Evolutionary conservation across 352 stramenopile genomes (phyloP).

Genomic region (Phytophthora rubi): DNA sequence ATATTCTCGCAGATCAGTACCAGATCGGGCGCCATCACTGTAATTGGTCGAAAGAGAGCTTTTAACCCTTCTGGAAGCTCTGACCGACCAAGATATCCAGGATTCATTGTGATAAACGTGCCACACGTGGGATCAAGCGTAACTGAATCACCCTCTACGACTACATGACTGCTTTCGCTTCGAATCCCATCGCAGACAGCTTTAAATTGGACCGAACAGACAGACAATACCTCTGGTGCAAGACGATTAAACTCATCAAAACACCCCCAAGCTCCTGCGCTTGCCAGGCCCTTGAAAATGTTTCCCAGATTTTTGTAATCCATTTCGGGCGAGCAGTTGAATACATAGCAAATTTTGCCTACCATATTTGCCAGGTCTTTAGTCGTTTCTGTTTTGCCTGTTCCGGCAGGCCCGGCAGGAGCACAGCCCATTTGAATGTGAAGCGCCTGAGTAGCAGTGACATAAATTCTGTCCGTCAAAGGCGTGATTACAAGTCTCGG

Average conservation of each 20-base stretch:
- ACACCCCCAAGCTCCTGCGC: conserved; percentile 93
- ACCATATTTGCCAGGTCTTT: conserved; percentile 95
- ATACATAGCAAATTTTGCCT: conserved; percentile 94
- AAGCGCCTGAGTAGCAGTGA: conserved; percentile 94
- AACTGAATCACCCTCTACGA: conserved; percentile 93
- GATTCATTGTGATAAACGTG: conserved; percentile 98
- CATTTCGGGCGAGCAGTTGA: conserved; percentile 96
- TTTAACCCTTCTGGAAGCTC: conserved; percentile 96
- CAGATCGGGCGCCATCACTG: conserved; percentile 96
- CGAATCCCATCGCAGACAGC: conserved; percentile 95
- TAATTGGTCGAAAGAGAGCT: conserved; percentile 95
- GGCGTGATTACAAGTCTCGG: conserved; percentile 94
- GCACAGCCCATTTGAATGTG: conserved; percentile 97
- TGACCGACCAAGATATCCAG: conserved; percentile 93
- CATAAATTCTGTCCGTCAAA: conserved; percentile 95
- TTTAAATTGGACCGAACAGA: conserved; percentile 96
- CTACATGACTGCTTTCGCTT: conserved; percentile 78
- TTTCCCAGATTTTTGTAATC: conserved; percentile 96
- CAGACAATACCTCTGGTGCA: conserved; percentile 91
- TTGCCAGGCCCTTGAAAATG: conserved; percentile 96
- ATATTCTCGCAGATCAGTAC: conserved; percentile 98
- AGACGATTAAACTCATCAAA: conserved; percentile 97
- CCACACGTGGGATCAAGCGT: conserved; percentile 90
- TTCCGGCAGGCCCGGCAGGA: conserved; percentile 88
- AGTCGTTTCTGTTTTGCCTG: conserved; percentile 96